A percentile compares a stretch with the other conserved stretches of the same genome.
phyloP scores from a whole-genome alignment of 2,329 filamentous ascomycete genomes.

The Aphanoascus verrucosus region DNA sequence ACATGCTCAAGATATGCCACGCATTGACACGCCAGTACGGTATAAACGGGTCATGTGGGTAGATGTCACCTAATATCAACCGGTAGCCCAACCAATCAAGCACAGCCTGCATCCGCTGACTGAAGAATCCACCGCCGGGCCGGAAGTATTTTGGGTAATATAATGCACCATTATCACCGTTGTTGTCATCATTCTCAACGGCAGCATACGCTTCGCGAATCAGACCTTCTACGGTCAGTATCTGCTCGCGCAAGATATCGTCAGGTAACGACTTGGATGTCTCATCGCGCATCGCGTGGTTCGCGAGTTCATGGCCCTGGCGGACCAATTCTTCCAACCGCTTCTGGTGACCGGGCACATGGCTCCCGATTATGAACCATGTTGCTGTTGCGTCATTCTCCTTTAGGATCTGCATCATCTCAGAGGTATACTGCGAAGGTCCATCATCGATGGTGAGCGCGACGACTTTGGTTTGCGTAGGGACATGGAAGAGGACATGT shows the following conservation, averaged over 20 bases:
- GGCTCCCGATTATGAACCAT: constrained; percentile 78
- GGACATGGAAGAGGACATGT: constrained; percentile 65
- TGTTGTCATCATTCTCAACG: constrained; percentile 17
- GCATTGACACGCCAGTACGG: constrained; percentile 59
- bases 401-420: constrained; percentile 59
- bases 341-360: constrained; percentile 45
- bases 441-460: constrained; percentile 83
- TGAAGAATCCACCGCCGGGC: constrained; percentile 78
- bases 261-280: constrained; percentile 54
- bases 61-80: constrained; percentile 72
- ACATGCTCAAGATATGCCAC: constrained; percentile 68
- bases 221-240: constrained; percentile 51
- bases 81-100: constrained; percentile 54
- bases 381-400: constrained; percentile 61
- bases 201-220: constrained; percentile 48
- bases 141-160: constrained; percentile 63
- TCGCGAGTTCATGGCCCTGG: constrained; percentile 55
- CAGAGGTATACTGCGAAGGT: constrained; percentile 59
- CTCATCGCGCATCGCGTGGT: constrained; percentile 85
- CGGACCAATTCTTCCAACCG: constrained; percentile 49
- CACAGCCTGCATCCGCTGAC: constrained; percentile 52
- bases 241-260: constrained; percentile 51
- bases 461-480: constrained; percentile 50
- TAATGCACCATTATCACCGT: neutral
- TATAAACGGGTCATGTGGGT: constrained; percentile 87